Base-by-base conservation (phyloP, 2,329 filamentous ascomycete species). In the Colletotrichum simmondsii region DNA sequence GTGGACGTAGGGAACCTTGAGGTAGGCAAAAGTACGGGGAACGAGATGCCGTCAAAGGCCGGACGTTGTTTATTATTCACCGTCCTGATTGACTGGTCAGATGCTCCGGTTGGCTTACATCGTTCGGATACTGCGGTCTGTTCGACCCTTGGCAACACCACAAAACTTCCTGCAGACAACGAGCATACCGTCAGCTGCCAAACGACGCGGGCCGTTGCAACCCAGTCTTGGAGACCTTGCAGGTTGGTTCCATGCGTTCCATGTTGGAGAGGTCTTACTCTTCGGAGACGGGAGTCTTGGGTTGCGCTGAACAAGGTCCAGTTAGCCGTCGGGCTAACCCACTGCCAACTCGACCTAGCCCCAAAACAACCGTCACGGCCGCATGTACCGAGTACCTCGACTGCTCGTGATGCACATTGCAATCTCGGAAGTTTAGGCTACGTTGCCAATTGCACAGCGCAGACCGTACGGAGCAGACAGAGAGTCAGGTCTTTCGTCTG, bases 351-450 rank as follows among this genome's bases (percentile, higher is more conserved):
- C 71, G 35, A 49, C 46, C 71, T 71, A 73, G 67, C 71, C 71
- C 71, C 71, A 73, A 73, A 71, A 71, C 71, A 71, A 57, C 12
- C 56, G 10, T 65, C 42, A 52, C 26, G 56, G 16, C 71, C 71
- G 71, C 56, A 73, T 54, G 71, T 73, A 71, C 66, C 71, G 1
- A 58, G 53, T 73, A 73, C 71, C 26, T 71, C 16, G 46, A 64
- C 42, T 22, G 32, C 46, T 71, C 61, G 56, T 53, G 60, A 73
- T 71, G 67, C 71, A 58, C 28, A 56, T 73, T 71, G 66, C 54
- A 73, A 73, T 73, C 66, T 72, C 70, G 70, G 70, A 57, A 60
- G 65, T 69, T 69, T 61, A 72, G 65, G 65, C 71, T 73, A 71
- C 71, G 71, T 69, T 73, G 67, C 60, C 71, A 70, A 57, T 73